Percentiles rank a stretch among this genome's conserved stretches.
These are phyloP conservation scores for Ogataea allantospora DNA, from an alignment of 805 yeast species.

Conservation along the genomic window DNA sequence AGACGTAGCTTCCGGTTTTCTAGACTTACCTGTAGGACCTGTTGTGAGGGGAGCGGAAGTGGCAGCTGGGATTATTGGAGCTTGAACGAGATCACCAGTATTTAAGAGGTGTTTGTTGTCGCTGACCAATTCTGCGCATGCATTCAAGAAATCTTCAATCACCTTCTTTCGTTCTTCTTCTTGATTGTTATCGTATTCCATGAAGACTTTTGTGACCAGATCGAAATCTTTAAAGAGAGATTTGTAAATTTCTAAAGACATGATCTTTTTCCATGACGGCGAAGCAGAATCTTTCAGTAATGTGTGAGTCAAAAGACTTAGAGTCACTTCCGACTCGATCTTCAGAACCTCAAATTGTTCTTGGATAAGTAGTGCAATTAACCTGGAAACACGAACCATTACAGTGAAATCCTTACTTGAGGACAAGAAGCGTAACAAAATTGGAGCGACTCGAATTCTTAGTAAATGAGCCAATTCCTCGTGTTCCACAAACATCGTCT, in stretches of 20 bases:
- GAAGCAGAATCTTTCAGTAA: constrained; percentile 54
- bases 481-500: constrained; percentile 51
- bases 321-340: constrained; percentile 77
- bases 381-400: constrained; percentile 71
- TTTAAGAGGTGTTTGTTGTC: constrained; percentile 36
- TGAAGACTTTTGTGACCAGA: constrained; percentile 51
- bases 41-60: constrained; percentile 9
- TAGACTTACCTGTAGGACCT: constrained; percentile 6
- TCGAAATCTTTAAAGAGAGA: constrained; percentile 56
- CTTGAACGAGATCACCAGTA: constrained; percentile 35
- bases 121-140: constrained; percentile 37
- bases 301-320: constrained; percentile 73
- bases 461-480: constrained; percentile 65
- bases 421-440: constrained; percentile 65
- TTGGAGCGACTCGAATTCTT: constrained; percentile 70
- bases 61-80: constrained; percentile 23
- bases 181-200: constrained; percentile 55
- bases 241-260: constrained; percentile 71
- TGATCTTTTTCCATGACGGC: constrained; percentile 69
- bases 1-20: constrained; percentile 5
- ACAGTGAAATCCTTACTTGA: constrained; percentile 60
- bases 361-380: constrained; percentile 59
- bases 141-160: constrained; percentile 50
- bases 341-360: constrained; percentile 62
- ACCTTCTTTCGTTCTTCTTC: constrained; percentile 58